Base-by-base conservation (phyloP, 495 filamentous ascomycete genomes). In the Aspergillus nidulans region DNA sequence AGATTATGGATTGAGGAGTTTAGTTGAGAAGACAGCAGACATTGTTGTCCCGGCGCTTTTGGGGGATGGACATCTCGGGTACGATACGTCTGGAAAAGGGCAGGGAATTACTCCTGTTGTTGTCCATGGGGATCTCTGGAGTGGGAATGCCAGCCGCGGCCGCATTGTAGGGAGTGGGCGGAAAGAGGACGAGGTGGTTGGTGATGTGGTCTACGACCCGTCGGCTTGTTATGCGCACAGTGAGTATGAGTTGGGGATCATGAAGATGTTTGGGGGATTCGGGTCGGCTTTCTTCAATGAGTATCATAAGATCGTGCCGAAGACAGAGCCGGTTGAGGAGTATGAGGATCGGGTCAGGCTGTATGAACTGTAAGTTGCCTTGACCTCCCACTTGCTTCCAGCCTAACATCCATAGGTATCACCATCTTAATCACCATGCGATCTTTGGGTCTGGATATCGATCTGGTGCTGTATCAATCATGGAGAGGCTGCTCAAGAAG, bases 261-360 rank as follows among this genome's bases (percentile, higher is more conserved):
- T 96, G 92, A 79, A 79, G 53, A 92, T 97, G 89, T 96, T 96
- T 80, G 92, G 92, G 0, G 92, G 92, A 4, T 96, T 95, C 75
- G 85, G 85, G 18, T 63, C 68, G 0, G 63, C 58, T 6, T 95
- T 95, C 59, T 85, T 86, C 70, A 79, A 77, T 19, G 85, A 90
- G 70, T 96, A 96, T 69, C 82, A 90, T 71, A 60, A 74, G 20
- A 49, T 90, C 32, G 82, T 88, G 51, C 84, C 84, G 3, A 96
- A 87, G 77, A 82, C 86, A 21, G 88, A 95, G 69, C 92, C 92
- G 10, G 80, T 81, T 41, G 84, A 81, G 40, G 91, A 96, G 76
- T 94, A 89, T 77, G 85, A 87, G 42, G 92, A 95, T 73, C 74
- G 92, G 45, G 74, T 92, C 45, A 68, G 69, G 58, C 67, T 96